Evolutionary conservation across 306 rosid species (phyloP).

Genomic region (Aeschynomene evenia): DNA sequence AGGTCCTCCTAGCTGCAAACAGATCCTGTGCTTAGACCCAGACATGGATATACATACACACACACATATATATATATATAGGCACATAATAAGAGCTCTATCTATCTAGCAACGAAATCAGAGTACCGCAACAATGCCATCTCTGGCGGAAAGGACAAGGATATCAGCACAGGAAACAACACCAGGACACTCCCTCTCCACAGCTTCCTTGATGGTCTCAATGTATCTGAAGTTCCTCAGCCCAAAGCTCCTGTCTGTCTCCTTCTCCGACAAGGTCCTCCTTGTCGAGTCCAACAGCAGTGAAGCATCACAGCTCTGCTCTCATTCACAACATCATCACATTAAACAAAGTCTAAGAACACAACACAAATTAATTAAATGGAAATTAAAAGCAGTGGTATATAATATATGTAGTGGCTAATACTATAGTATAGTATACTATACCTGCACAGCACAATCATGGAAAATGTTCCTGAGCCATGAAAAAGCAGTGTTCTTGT

Average conservation of each 20-base stretch:
- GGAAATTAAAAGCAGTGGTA: not conserved
- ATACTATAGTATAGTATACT: no score
- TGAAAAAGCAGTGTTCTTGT: constrained; percentile 99
- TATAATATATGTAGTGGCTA: no score
- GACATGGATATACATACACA: no score
- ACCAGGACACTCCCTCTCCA: constrained; percentile 97
- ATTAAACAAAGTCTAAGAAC: not conserved
- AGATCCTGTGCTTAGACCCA: no score
- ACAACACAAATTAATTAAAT: not conserved
- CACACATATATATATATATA: no score
- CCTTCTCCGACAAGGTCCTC: constrained; percentile 87
- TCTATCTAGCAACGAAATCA: no score
- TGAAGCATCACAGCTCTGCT: constrained; percentile 93
- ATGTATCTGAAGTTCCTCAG: constrained; percentile 95
- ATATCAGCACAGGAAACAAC: constrained; percentile 95
- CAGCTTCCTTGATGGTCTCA: constrained; percentile 87
- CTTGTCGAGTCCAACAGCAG: constrained; percentile 88
- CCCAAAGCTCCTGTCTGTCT: constrained; percentile 94
- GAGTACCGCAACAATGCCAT: constrained; percentile 80
- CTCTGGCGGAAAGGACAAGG: constrained; percentile 91
- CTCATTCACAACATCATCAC: not conserved
- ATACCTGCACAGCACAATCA: constrained; percentile 93
- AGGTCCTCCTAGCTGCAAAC: constrained; percentile 89
- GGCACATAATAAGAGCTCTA: no score
- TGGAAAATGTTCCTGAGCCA: constrained; percentile 99